These are phyloP conservation scores for Trametes gibbosa DNA, from an alignment of 768 basidiomycete genomes.

Conservation along the genomic window DNA sequence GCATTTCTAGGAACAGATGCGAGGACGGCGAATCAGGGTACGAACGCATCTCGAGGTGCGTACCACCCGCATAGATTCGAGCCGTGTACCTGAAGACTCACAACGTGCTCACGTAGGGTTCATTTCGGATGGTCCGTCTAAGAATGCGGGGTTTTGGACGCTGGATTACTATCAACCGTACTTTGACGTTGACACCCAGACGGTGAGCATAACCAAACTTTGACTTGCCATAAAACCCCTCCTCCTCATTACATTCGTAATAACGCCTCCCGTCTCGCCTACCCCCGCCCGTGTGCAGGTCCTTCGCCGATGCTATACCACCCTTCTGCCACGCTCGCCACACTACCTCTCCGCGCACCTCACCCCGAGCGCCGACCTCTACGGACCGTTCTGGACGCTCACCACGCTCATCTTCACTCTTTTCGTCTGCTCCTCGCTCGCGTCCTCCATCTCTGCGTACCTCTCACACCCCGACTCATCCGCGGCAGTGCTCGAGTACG, in stretches of 20 bases:
- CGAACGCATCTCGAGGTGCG: conserved; percentile 19
- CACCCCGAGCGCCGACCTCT: conserved; percentile 66
- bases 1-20: conserved; percentile 29
- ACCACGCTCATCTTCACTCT: conserved; percentile 92
- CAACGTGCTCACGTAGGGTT: conserved; percentile 47
- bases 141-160: conserved; percentile 66
- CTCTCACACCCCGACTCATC: conserved; percentile 52
- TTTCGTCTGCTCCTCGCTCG: conserved; percentile 91
- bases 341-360: conserved; percentile 63
- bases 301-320: conserved; percentile 71
- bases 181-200: conserved; percentile 86
- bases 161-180: conserved; percentile 85
- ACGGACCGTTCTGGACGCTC: conserved; percentile 97
- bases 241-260: neutral
- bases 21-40: conserved; percentile 16
- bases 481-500: conserved; percentile 59
- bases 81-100: neutral
- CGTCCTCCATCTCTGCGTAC: conserved; percentile 84
- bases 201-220: conserved; percentile 36
- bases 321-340: conserved; percentile 69
- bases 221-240: neutral
- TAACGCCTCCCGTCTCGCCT: neutral
- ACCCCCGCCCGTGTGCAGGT: conserved; percentile 42
- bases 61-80: neutral
- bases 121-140: conserved; percentile 52